Conservation (phyloP, 2,329 filamentous ascomycete genomes). For the Aspergillus quadrilineatus region DNA sequence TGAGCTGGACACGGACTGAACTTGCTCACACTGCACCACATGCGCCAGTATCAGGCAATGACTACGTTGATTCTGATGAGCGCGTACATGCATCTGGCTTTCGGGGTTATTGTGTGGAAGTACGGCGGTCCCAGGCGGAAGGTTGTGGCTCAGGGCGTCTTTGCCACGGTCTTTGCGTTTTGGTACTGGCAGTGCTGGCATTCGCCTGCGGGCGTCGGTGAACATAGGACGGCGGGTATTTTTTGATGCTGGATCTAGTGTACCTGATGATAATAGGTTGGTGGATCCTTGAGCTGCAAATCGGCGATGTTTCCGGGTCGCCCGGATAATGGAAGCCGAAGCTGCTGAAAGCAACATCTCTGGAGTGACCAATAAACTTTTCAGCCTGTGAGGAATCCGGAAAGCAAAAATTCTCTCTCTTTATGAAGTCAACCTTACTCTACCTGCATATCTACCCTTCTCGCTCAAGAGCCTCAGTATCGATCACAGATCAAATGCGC, state of each 20-base stretch:
- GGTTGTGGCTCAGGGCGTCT: neutral
- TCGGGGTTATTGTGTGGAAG: neutral
- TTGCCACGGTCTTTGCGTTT: neutral
- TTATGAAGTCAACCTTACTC: no score
- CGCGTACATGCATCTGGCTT: neutral
- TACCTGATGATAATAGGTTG: neutral
- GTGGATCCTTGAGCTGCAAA: neutral
- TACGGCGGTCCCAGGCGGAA: neutral
- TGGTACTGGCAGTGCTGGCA: neutral
- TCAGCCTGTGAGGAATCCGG: no score
- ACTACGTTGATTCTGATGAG: neutral
- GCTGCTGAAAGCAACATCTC: no score
- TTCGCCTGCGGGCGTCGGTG: neutral
- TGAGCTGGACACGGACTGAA: neutral
- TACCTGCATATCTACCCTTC: no score
- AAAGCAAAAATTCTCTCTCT: no score
- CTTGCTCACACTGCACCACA: neutral
- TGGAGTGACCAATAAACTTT: no score
- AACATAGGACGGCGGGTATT: neutral
- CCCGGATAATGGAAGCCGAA: neutral
- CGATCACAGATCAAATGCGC: no score
- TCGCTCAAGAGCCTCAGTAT: no score
- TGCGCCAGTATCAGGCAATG: neutral
- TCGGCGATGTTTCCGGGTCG: neutral
- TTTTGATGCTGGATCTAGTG: no score